Conservation (phyloP, 345 rosid species). For the Capsella bursapastoris region DNA sequence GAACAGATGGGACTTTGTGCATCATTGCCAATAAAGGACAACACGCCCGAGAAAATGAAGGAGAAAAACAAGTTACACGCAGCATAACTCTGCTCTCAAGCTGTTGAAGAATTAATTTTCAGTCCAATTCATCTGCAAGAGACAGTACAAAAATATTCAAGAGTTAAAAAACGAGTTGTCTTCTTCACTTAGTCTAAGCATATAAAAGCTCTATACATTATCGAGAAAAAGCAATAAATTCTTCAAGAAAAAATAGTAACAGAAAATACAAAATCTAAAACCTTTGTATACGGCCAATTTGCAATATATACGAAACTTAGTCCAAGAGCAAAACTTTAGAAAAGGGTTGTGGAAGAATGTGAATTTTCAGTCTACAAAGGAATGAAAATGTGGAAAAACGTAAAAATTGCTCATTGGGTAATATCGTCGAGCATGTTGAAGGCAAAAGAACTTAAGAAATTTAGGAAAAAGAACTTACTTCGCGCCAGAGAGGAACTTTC, state of each 20-base stretch:
- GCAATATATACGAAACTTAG: conserved; percentile 9
- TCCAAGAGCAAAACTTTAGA: conserved; percentile 13
- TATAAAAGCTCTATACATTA: conserved; percentile 8
- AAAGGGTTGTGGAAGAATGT: background rate
- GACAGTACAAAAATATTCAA: background rate
- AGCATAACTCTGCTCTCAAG: conserved; percentile 47
- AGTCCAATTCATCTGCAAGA: conserved; percentile 36
- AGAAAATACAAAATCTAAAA: background rate
- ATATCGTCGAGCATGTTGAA: conserved; percentile 41
- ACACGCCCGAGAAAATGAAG: conserved; percentile 44
- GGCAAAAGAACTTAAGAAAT: conserved; percentile 19
- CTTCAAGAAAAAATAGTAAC: background rate
- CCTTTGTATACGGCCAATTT: background rate
- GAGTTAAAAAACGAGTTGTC: background rate
- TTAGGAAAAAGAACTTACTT: conserved; percentile 31
- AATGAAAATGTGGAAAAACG: conserved; percentile 22
- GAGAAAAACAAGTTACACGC: conserved; percentile 47
- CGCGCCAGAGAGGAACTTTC: background rate
- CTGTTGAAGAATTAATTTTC: conserved; percentile 9
- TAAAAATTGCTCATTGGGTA: conserved; percentile 19
- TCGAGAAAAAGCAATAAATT: background rate
- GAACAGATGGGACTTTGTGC: conserved; percentile 45
- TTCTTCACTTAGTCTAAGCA: background rate
- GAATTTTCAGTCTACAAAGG: conserved; percentile 8
- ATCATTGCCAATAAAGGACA: conserved; percentile 43